Base-by-base conservation (phyloP, 176 grass and related monocot species). In the Musa acuminata region DNA sequence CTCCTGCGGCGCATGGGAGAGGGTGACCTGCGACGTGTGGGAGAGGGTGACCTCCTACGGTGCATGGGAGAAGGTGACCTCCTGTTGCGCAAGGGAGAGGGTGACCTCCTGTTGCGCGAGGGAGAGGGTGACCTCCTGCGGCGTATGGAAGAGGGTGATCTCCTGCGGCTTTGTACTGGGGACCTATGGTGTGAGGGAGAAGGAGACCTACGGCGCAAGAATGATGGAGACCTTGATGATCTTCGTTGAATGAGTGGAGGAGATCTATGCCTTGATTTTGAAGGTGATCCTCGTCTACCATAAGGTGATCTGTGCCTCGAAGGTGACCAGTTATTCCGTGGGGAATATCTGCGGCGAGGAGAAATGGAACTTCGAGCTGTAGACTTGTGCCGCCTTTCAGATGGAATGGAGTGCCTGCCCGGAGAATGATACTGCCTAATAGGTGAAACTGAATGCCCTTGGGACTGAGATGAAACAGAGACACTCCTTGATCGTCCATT, bases 391-490 rank as follows among this genome's bases (percentile, higher is more conserved):
- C 67, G 79, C 78, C 79, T 87, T 57, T 82, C 88, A 80, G 57
- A 82, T 79, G 88, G 77, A 27, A 48, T 50, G 51, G 72, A 82
- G 59, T 23, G 79, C 19, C 80, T 87, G 21, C 67, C 62, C 53
- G 90, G 82, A 50, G 90, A 85, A 55, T 65, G 77, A 80, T 80
- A 79, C 69, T 1, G 74, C 72, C 84, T 90, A 73, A 78, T 79
- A 14, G 93, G 87, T 84, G 93, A 96, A 84, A 88, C 58, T 78
- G 85, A 87, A 55, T 49, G 80, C 49, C 43, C 83, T 74, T 68
- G 73, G 27, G 73, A 70, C 49, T 78, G 66, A 43, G 89, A 88
- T 2, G 89, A 96, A 49, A 77, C 12, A 64, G 90, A 93, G 78
- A 24, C 79, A 43, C 84, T 93, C 77, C 75, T 85, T 78, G 83